phyloP scores from a whole-genome alignment of 208 protist species.

The Wallacemonas rigidus region DNA sequence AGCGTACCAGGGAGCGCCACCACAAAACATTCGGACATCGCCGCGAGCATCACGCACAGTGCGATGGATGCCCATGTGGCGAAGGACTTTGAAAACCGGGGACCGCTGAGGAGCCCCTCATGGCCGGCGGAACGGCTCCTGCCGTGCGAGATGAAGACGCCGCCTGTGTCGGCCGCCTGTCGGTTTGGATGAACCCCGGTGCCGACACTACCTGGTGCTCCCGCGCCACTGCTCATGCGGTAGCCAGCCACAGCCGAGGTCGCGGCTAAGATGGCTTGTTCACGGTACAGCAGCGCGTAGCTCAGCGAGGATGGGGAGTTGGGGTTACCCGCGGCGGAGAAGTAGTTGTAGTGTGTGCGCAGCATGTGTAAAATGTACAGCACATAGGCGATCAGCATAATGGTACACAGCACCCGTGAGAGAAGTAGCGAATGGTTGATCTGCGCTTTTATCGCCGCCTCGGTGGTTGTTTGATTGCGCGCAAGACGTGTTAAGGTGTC shows the following conservation, averaged over 20 bases:
- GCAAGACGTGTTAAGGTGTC: slow-evolving; percentile 19
- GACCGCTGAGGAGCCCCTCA: slow-evolving; percentile 20
- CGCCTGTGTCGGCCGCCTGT: neutral
- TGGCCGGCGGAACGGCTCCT: neutral
- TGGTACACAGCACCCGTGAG: slow-evolving; percentile 36
- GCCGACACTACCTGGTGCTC: neutral
- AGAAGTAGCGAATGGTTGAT: slow-evolving; percentile 27
- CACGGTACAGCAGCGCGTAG: slow-evolving; percentile 46
- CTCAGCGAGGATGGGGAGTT: slow-evolving; percentile 38
- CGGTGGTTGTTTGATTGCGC: slow-evolving; percentile 7
- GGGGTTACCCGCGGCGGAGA: slow-evolving; percentile 35
- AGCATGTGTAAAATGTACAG: slow-evolving; percentile 39
- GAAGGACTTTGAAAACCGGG: slow-evolving; percentile 41
- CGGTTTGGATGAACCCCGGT: neutral
- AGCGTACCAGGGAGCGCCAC: slow-evolving; percentile 35
- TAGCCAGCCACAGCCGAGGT: neutral
- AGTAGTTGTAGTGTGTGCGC: slow-evolving; percentile 43
- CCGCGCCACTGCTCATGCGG: neutral
- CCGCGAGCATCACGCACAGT: slow-evolving; percentile 28
- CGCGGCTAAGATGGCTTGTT: slow-evolving; percentile 10
- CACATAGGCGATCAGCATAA: slow-evolving; percentile 36
- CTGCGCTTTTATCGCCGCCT: slow-evolving; percentile 23
- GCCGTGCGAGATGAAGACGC: neutral
- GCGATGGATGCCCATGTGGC: slow-evolving; percentile 27
- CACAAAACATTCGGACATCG: slow-evolving; percentile 38